Evolutionary conservation across 2,329 filamentous ascomycete species (phyloP).

Genomic region (Fusarium sp.): DNA sequence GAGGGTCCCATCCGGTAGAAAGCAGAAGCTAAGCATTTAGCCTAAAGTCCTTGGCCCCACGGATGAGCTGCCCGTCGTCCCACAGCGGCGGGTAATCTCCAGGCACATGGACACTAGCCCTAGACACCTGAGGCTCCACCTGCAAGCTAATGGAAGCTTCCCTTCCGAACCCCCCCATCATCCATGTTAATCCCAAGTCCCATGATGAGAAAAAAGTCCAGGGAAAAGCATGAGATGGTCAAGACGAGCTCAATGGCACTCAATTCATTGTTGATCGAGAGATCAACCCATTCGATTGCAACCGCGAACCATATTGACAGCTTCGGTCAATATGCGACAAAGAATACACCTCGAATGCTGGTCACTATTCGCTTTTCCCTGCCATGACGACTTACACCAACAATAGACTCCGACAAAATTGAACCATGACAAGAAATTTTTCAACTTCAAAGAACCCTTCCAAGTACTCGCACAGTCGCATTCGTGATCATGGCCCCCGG

Average conservation of each 20-base stretch:
- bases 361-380: slow-evolving; percentile 3
- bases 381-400: slow-evolving; percentile 29
- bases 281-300: neutral
- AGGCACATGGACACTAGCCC: slow-evolving; percentile 24
- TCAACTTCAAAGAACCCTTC: slow-evolving; percentile 35
- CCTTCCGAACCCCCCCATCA: slow-evolving; percentile 7
- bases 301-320: neutral
- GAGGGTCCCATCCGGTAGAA: slow-evolving; percentile 31
- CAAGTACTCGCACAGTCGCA: slow-evolving; percentile 7
- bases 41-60: slow-evolving; percentile 37
- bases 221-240: slow-evolving; percentile 22
- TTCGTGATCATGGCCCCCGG: neutral
- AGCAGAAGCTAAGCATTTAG: slow-evolving; percentile 37
- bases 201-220: slow-evolving; percentile 29
- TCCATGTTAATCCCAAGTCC: slow-evolving; percentile 23
- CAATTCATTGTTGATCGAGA: slow-evolving; percentile 24
- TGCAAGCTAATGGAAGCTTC: neutral
- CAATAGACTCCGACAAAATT: slow-evolving; percentile 32
- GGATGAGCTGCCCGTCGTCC: slow-evolving; percentile 43
- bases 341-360: slow-evolving; percentile 12
- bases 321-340: slow-evolving; percentile 28
- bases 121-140: neutral
- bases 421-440: slow-evolving; percentile 17
- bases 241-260: slow-evolving; percentile 17
- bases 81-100: slow-evolving; percentile 47